These are phyloP conservation scores for Solidago caesia DNA, from an alignment of 129 eudicot genomes.

Conservation along the genomic window DNA sequence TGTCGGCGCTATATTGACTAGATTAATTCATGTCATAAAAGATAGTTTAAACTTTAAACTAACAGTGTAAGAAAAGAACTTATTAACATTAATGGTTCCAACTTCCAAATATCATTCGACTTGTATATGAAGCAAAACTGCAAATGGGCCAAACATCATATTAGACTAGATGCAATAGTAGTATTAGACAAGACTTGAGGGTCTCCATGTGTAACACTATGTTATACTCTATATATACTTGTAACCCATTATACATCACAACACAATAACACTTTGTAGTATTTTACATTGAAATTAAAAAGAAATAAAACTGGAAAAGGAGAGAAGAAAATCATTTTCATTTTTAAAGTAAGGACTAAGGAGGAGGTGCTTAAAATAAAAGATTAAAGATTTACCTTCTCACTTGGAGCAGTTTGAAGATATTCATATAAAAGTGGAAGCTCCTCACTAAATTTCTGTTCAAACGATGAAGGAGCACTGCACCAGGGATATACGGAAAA, in stretches of 20 bases:
- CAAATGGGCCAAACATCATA: constrained; percentile 6
- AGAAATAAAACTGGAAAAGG: neutral
- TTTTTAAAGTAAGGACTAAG: neutral
- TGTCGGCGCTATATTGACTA: neutral
- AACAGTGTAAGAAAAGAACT: no score
- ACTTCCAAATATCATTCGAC: constrained; percentile 3
- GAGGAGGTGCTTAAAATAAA: constrained; percentile 5
- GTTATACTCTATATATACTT: no score
- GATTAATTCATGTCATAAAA: neutral
- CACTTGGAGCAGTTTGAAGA: constrained; percentile 75
- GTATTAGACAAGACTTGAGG: no score
- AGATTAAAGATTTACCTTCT: constrained; percentile 42
- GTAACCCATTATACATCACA: no score
- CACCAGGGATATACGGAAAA: constrained; percentile 15
- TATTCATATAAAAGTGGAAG: constrained; percentile 66
- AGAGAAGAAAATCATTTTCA: neutral
- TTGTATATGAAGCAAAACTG: constrained; percentile 3
- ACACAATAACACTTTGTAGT: neutral
- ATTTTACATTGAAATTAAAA: neutral
- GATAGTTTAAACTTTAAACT: no score
- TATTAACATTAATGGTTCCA: no score
- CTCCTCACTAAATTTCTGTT: constrained; percentile 65
- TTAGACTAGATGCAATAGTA: no score
- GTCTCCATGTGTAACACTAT: no score
- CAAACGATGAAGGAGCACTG: constrained; percentile 91